These are phyloP conservation scores for Erodium texanum DNA, from an alignment of 441 rosid species.

Conservation along the genomic window DNA sequence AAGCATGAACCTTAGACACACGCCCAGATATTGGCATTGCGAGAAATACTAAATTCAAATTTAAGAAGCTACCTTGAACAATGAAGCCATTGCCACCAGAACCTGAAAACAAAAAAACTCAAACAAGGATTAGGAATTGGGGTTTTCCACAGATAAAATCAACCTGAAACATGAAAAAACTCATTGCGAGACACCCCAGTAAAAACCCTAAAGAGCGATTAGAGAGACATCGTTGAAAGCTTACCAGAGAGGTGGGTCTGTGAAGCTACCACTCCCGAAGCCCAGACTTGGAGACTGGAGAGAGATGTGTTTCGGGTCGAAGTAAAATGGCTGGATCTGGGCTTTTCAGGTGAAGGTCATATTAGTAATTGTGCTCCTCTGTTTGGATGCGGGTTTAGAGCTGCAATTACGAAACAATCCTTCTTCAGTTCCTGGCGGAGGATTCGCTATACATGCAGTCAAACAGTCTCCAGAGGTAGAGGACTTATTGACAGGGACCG, in stretches of 20 bases:
- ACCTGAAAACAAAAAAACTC: not conserved
- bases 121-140: not conserved
- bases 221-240: not conserved
- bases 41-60: too few species aligned
- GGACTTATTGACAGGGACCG: too few species aligned
- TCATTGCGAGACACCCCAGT: too few species aligned
- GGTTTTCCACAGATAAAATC: not conserved
- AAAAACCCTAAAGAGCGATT: not conserved
- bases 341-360: too few species aligned
- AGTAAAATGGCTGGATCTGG: too few species aligned
- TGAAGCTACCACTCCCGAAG: too few species aligned
- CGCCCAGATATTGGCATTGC: too few species aligned
- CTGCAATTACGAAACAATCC: not conserved
- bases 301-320: too few species aligned
- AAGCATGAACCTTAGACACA: not conserved
- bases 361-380: too few species aligned
- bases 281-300: not conserved
- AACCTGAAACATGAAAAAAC: not conserved
- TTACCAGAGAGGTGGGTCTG: not conserved
- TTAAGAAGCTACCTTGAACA: conserved; percentile 57
- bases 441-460: not conserved
- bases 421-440: too few species aligned
- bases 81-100: conserved; percentile 47
- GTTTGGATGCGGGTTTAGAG: not conserved
- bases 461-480: conserved; percentile 1